A percentile compares a stretch with the other conserved stretches of the same genome.
Evolutionary conservation across 495 filamentous ascomycete genomes (phyloP).

Genomic region (Bathelium albidoporum): DNA sequence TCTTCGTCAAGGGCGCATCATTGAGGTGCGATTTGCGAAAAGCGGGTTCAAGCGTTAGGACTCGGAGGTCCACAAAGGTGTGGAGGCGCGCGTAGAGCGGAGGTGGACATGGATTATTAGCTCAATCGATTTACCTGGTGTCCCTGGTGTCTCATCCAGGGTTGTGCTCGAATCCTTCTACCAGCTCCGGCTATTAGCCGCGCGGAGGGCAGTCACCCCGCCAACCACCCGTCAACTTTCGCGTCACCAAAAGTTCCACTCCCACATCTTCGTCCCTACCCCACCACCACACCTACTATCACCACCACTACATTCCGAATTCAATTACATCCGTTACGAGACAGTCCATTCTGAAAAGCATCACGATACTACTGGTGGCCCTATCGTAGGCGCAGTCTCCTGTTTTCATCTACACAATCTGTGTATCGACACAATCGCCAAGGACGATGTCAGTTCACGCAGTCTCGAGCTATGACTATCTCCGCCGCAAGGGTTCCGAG

Average conservation of each 20-base stretch:
- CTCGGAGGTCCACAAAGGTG: background rate
- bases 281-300: slow-evolving; percentile 1
- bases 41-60: background rate
- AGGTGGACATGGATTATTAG: background rate
- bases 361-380: background rate
- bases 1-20: background rate
- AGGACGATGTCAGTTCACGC: slow-evolving; percentile 19
- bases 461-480: slow-evolving; percentile 33
- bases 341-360: background rate
- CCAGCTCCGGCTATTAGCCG: background rate
- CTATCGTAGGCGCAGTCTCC: background rate
- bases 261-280: background rate
- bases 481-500: slow-evolving; percentile 30
- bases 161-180: background rate
- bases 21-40: background rate
- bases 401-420: background rate
- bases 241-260: background rate
- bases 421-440: background rate
- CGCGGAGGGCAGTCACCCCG: background rate
- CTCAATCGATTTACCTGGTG: background rate
- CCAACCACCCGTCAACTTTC: background rate
- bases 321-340: background rate
- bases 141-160: background rate
- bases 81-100: background rate
- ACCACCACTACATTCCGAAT: background rate